Evolutionary conservation across 805 yeast genomes (phyloP).

Genomic region (Alloascoidea hylecoeti): DNA sequence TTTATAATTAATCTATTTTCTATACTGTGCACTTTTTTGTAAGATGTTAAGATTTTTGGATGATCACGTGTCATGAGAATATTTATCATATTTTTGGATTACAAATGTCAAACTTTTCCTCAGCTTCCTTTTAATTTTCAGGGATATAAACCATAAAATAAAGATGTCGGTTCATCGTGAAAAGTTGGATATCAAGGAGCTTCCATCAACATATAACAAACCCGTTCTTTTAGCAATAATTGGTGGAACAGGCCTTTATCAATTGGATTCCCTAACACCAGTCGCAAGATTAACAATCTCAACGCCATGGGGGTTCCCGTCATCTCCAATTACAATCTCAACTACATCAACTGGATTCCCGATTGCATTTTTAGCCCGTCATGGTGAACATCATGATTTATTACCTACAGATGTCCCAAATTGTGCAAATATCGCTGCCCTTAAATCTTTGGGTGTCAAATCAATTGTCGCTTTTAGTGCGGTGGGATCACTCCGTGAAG

Average conservation of each 20-base stretch:
- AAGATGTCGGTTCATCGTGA: not conserved
- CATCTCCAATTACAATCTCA: constrained; percentile 88
- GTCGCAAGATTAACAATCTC: constrained; percentile 71
- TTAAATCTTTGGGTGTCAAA: constrained; percentile 75
- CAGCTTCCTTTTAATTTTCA: not conserved
- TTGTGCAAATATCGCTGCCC: constrained; percentile 91
- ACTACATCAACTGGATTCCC: constrained; percentile 63
- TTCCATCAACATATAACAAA: constrained; percentile 42
- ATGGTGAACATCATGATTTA: constrained; percentile 80
- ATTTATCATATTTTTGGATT: too few species aligned
- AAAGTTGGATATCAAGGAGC: constrained; percentile 7
- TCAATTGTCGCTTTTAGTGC: constrained; percentile 90
- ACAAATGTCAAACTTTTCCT: constrained; percentile 1
- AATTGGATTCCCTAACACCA: constrained; percentile 66
- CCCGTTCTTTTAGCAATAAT: constrained; percentile 78
- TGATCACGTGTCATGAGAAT: too few species aligned
- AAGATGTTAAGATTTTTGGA: too few species aligned
- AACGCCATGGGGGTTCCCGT: constrained; percentile 97
- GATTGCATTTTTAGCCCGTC: constrained; percentile 90
- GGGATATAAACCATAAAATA: not conserved
- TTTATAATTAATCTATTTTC: too few species aligned
- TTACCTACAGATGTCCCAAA: constrained; percentile 89
- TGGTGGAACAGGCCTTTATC: constrained; percentile 97
- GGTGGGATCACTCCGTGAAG: constrained; percentile 86
- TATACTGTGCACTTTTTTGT: too few species aligned